phyloP scores from a whole-genome alignment of 164 flowering plant species.

The Litsea cubeba region DNA sequence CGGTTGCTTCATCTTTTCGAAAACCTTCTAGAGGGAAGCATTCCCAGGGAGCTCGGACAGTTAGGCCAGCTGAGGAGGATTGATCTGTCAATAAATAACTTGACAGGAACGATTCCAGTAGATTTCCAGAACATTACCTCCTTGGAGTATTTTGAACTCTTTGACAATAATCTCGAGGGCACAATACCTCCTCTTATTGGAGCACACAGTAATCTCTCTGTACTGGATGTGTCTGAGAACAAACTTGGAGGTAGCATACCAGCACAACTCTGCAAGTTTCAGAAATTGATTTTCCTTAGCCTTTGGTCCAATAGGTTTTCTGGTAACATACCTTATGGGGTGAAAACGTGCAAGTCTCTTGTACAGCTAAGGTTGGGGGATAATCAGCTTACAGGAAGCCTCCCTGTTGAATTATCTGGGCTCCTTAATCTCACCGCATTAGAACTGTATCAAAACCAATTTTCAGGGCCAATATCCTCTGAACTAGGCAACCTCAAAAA shows the following conservation, averaged over 20 bases:
- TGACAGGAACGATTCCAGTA: slow-evolving; percentile 43
- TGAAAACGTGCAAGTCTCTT: slow-evolving; percentile 46
- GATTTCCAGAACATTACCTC: slow-evolving; percentile 36
- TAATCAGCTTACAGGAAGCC: slow-evolving; percentile 50
- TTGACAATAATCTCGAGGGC: slow-evolving; percentile 41
- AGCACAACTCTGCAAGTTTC: slow-evolving; percentile 26
- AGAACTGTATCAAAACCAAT: slow-evolving; percentile 43
- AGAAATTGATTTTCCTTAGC: slow-evolving; percentile 38
- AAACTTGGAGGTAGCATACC: slow-evolving; percentile 44
- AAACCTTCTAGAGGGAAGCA: slow-evolving; percentile 44
- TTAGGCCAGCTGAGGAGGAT: slow-evolving; percentile 27
- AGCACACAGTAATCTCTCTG: slow-evolving; percentile 26
- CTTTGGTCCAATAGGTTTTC: slow-evolving; percentile 45
- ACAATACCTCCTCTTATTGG: slow-evolving; percentile 49
- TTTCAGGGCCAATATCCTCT: slow-evolving; percentile 42
- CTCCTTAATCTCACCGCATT: slow-evolving; percentile 41
- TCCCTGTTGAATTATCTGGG: slow-evolving; percentile 32
- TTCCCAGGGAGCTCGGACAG: slow-evolving; percentile 44
- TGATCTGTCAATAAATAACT: slow-evolving; percentile 52
- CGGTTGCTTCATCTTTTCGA: slow-evolving; percentile 49
- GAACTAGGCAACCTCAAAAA: slow-evolving; percentile 41
- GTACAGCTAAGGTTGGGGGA: slow-evolving; percentile 41
- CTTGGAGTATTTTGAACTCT: slow-evolving; percentile 41
- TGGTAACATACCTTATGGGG: slow-evolving; percentile 45
- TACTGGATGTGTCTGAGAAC: slow-evolving; percentile 41